phyloP scores from a whole-genome alignment of 1,284 basidiomycete genomes.

The Coriolopsis trogii region DNA sequence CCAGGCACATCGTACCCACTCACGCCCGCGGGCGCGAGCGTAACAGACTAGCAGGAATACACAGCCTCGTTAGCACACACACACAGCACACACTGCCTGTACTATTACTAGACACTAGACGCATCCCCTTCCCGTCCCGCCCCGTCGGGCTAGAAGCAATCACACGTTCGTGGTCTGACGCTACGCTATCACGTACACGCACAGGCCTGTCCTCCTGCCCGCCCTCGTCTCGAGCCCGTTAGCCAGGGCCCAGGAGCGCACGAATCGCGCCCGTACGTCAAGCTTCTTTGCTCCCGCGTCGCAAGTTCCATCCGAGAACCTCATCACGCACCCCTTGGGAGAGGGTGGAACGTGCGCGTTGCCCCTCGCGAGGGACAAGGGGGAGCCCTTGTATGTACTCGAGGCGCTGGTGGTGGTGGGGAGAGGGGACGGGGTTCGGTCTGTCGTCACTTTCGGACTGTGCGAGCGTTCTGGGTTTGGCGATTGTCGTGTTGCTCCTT shows the following conservation, averaged over 20 bases:
- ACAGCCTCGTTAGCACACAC: conserved; percentile 2
- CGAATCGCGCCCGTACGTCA: background rate
- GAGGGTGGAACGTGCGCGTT: no score
- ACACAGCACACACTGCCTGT: conserved; percentile 4
- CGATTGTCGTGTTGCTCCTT: background rate
- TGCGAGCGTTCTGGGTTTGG: background rate
- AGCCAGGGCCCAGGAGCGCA: no score
- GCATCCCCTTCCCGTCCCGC: background rate
- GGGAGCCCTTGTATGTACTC: no score
- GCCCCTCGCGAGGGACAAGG: no score
- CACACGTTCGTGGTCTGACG: conserved; percentile 6
- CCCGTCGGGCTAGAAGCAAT: conserved; percentile 8
- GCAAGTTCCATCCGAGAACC: no score
- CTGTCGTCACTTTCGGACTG: conserved; percentile 1
- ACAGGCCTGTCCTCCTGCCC: background rate
- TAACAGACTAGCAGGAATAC: conserved; percentile 2
- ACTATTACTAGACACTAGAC: conserved; percentile 1
- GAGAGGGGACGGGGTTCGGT: no score
- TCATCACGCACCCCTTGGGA: no score
- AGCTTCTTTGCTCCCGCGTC: no score
- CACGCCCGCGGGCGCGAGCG: conserved; percentile 1
- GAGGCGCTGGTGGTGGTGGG: no score
- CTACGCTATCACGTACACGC: background rate
- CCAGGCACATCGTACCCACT: background rate
- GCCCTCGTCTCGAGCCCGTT: no score